Conservation (phyloP, 768 basidiomycete genomes). For the Termitomyces titanicus region DNA sequence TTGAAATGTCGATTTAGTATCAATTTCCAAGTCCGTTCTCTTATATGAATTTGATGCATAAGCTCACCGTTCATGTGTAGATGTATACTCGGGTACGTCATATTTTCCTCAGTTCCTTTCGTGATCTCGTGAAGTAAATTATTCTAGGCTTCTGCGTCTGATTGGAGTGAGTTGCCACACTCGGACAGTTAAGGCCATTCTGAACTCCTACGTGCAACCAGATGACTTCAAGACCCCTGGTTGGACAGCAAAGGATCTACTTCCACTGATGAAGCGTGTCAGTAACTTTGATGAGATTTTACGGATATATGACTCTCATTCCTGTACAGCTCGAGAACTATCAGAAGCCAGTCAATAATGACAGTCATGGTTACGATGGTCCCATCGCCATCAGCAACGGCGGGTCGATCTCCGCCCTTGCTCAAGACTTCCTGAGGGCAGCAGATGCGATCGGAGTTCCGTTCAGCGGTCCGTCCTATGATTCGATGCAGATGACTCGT, state of each 20-base stretch:
- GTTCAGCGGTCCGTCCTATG: constrained; percentile 49
- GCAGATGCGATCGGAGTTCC: constrained; percentile 58
- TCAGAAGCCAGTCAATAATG: constrained; percentile 66
- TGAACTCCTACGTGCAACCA: constrained; percentile 19
- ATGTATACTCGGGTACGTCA: constrained; percentile 62
- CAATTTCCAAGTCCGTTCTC: constrained; percentile 57
- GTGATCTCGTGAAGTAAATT: not conserved
- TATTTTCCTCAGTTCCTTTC: not conserved
- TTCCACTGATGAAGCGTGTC: constrained; percentile 71
- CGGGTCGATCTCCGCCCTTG: constrained; percentile 57
- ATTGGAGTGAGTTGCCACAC: constrained; percentile 48
- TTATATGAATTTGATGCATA: not conserved
- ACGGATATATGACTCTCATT: too few species aligned
- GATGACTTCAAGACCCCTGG: constrained; percentile 73
- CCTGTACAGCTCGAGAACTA: constrained; percentile 65
- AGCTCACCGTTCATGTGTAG: constrained; percentile 21
- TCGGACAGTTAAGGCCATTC: not conserved
- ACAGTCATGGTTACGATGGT: constrained; percentile 67
- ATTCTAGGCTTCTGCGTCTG: constrained; percentile 60
- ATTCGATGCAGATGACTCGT: not conserved
- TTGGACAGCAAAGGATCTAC: constrained; percentile 63
- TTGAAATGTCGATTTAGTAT: constrained; percentile 36
- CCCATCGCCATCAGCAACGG: constrained; percentile 75
- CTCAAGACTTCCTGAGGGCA: constrained; percentile 68
- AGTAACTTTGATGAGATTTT: constrained; percentile 6